These are phyloP conservation scores for Aspergillus sp. DNA, from an alignment of 2,329 filamentous ascomycete species.

Conservation along the genomic window DNA sequence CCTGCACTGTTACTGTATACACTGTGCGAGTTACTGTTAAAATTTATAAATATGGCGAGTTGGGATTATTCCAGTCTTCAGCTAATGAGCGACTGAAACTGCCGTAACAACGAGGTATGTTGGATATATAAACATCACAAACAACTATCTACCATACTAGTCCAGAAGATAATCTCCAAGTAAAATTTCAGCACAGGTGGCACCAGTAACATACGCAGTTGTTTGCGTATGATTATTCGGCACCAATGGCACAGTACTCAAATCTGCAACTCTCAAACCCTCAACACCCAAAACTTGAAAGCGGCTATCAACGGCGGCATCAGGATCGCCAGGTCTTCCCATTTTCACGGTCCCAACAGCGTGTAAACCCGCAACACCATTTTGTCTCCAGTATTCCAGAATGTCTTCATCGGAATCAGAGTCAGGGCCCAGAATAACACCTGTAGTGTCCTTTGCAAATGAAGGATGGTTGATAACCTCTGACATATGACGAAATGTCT, in stretches of 20 bases:
- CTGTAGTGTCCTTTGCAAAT: slow-evolving; percentile 47
- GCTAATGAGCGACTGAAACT: too few relatives aligned
- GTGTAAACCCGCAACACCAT: slow-evolving; percentile 52
- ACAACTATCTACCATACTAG: too few relatives aligned
- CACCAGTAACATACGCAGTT: slow-evolving; percentile 55
- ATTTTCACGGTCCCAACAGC: slow-evolving; percentile 60
- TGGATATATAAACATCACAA: too few relatives aligned
- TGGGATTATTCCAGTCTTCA: too few relatives aligned
- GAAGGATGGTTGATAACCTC: slow-evolving; percentile 43
- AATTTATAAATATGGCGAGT: too few relatives aligned
- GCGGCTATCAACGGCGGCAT: slow-evolving; percentile 50
- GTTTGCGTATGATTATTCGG: slow-evolving; percentile 53
- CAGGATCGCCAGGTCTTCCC: slow-evolving; percentile 44
- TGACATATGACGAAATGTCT: slow-evolving; percentile 47
- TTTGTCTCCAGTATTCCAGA: slow-evolving; percentile 43
- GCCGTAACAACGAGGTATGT: too few relatives aligned
- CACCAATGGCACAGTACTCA: slow-evolving; percentile 44
- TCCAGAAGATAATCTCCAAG: slow-evolving; percentile 45
- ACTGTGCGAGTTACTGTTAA: too few relatives aligned
- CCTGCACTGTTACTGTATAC: too few relatives aligned
- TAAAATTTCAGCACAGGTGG: slow-evolving; percentile 53
- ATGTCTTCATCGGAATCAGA: slow-evolving; percentile 57
- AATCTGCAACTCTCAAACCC: slow-evolving; percentile 42
- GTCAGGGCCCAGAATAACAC: slow-evolving; percentile 44
- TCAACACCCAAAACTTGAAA: slow-evolving; percentile 43